A percentile compares a stretch with the other conserved stretches of the same genome.
Evolutionary conservation across 1,284 basidiomycete genomes (phyloP).

Genomic region (Microbotryomycetes sp.): DNA sequence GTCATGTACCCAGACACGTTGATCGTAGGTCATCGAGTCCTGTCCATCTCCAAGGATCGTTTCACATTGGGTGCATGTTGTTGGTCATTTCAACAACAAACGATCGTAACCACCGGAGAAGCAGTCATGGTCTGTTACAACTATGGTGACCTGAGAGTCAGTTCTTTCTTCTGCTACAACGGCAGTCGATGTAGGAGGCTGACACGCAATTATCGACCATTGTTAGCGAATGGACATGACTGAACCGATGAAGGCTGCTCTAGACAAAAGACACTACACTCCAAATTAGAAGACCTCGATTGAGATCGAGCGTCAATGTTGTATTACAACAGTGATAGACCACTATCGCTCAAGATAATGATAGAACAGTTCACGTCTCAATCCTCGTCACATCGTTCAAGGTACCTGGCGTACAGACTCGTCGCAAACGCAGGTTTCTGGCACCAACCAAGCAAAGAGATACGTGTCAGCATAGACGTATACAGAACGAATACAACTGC

Average conservation of each 20-base stretch:
- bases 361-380: no score
- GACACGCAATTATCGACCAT: neutral
- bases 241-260: neutral
- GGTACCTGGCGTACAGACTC: slow-evolving; percentile 28
- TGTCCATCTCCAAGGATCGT: neutral
- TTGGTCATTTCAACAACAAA: neutral
- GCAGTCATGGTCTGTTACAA: neutral
- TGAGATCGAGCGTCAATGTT: no score
- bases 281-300: no score
- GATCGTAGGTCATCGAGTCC: neutral
- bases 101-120: neutral
- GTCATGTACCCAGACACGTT: slow-evolving; percentile 1
- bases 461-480: neutral
- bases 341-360: no score
- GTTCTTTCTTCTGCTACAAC: neutral
- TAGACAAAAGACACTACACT: neutral
- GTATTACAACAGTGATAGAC: no score
- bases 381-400: slow-evolving; percentile 25
- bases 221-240: slow-evolving; percentile 1
- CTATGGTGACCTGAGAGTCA: neutral
- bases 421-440: slow-evolving; percentile 27
- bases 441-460: neutral
- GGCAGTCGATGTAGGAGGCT: no score
- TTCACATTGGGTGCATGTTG: neutral
- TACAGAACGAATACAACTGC: neutral